Evolutionary conservation across 1,284 basidiomycete species (phyloP).

Genomic region (Trametes hirsuta): DNA sequence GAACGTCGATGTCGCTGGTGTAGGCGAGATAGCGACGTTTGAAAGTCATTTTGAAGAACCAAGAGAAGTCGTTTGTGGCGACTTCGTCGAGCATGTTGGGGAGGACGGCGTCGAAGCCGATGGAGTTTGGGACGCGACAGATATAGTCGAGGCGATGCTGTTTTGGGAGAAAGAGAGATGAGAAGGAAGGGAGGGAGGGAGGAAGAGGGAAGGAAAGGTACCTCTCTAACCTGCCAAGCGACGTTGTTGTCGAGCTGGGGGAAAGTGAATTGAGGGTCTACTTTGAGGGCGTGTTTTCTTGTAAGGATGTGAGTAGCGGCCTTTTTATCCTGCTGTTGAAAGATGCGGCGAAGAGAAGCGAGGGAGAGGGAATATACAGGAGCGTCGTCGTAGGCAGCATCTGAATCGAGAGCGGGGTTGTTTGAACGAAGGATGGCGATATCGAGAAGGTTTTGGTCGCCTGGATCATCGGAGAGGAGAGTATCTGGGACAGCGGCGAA

Average conservation of each 20-base stretch:
- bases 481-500: too few relatives aligned
- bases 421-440: too few relatives aligned
- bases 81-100: background rate
- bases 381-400: too few relatives aligned
- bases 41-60: background rate
- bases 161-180: too few relatives aligned
- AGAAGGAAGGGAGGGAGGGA: background rate
- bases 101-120: background rate
- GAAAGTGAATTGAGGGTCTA: background rate
- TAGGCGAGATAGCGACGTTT: background rate
- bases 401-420: too few relatives aligned
- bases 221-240: background rate
- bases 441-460: too few relatives aligned
- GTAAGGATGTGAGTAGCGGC: background rate
- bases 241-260: background rate
- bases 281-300: background rate
- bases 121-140: background rate
- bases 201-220: background rate
- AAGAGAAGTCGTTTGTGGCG: background rate
- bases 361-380: too few relatives aligned
- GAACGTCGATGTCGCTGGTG: background rate
- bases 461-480: too few relatives aligned
- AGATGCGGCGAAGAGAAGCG: too few relatives aligned
- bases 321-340: too few relatives aligned
- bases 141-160: background rate